A percentile compares a stretch with the other conserved stretches of the same genome.
phyloP scores from a whole-genome alignment of 2,329 filamentous ascomycete species.

The Sporothrix brasiliensis region DNA sequence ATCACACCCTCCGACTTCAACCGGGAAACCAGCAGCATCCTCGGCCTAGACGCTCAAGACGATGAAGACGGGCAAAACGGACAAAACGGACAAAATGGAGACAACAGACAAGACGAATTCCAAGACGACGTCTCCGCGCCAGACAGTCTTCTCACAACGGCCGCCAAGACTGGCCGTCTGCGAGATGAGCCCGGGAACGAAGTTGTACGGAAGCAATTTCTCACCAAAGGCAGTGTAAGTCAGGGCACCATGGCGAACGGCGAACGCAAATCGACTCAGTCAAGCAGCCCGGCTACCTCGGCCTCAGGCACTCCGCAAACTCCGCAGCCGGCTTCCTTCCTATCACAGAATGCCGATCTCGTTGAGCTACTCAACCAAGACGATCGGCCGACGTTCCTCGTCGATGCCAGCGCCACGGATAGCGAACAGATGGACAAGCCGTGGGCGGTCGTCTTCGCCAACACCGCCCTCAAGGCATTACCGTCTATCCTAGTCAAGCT shows the following conservation, averaged over 20 bases:
- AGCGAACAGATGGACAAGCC: slow-evolving; percentile 57
- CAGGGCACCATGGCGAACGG: slow-evolving; percentile 27
- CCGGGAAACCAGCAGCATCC: neutral
- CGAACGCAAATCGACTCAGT: neutral
- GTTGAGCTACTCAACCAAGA: slow-evolving; percentile 76
- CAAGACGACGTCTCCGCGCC: neutral
- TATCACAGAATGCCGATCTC: slow-evolving; percentile 67
- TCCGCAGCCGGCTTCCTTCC: slow-evolving; percentile 49
- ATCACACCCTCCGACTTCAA: slow-evolving; percentile 18
- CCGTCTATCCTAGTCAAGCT: slow-evolving; percentile 55
- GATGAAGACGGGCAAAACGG: neutral
- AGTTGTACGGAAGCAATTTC: slow-evolving; percentile 56
- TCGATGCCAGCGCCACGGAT: slow-evolving; percentile 65
- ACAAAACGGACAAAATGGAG: neutral
- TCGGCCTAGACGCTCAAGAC: neutral
- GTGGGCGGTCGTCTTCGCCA: slow-evolving; percentile 68
- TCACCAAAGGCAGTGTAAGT: slow-evolving; percentile 58
- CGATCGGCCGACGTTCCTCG: slow-evolving; percentile 73
- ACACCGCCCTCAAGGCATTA: slow-evolving; percentile 64
- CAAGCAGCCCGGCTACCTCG: slow-evolving; percentile 11
- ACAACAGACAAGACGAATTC: too few species aligned
- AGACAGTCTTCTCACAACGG: slow-evolving; percentile 39
- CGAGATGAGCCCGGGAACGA: slow-evolving; percentile 46
- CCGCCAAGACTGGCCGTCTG: slow-evolving; percentile 53
- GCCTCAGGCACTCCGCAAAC: neutral